These are phyloP conservation scores for Pugionium cornutum DNA, from an alignment of 345 rosid species.

Conservation along the genomic window DNA sequence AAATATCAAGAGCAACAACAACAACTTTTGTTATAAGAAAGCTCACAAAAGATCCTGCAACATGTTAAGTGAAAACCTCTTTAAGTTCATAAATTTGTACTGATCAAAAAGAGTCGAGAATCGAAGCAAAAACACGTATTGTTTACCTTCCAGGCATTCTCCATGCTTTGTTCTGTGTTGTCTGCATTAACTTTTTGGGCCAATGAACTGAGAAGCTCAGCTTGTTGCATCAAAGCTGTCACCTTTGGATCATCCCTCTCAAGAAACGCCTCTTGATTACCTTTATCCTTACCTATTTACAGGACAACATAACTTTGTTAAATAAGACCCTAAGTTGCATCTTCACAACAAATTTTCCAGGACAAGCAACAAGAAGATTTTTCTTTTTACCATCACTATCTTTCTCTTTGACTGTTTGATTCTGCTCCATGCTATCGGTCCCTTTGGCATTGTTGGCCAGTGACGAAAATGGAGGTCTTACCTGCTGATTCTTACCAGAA, in stretches of 20 bases:
- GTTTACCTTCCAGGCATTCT: too few species aligned
- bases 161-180: too few species aligned
- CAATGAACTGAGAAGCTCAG: constrained; percentile 83
- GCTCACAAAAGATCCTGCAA: not conserved
- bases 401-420: constrained; percentile 35
- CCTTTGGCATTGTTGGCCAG: constrained; percentile 53
- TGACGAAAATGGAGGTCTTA: constrained; percentile 63
- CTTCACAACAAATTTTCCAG: constrained; percentile 6
- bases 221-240: constrained; percentile 81
- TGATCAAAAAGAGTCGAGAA: not conserved
- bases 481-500: constrained; percentile 48
- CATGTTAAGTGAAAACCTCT: not conserved
- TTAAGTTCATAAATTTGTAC: not conserved
- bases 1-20: constrained; percentile 28
- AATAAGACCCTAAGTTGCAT: constrained; percentile 16
- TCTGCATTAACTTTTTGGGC: constrained; percentile 66
- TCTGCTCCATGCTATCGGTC: constrained; percentile 37
- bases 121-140: too few species aligned
- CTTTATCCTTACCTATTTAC: constrained; percentile 50
- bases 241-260: constrained; percentile 84
- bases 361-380: constrained; percentile 26
- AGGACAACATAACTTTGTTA: not conserved
- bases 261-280: constrained; percentile 57
- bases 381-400: constrained; percentile 53
- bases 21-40: constrained; percentile 8